phyloP scores from a whole-genome alignment of 352 stramenopile species.

The Halophytophthora polymorphica region DNA sequence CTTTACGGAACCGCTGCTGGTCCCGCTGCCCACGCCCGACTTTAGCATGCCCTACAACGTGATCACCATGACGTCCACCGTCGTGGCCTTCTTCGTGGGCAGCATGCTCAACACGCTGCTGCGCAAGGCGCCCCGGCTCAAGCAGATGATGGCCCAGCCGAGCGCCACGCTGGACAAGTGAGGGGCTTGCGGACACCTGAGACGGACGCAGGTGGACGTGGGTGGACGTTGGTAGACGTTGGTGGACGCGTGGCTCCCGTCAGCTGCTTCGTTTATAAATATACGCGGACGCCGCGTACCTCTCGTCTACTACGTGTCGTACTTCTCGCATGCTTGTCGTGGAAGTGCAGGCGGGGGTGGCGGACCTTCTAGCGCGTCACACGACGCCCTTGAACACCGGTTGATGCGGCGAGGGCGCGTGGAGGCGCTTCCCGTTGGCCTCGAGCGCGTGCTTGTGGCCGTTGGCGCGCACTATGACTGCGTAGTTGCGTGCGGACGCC shows the following conservation, averaged over 20 bases:
- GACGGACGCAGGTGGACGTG: no score
- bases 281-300: constrained; percentile 22
- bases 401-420: constrained; percentile 6
- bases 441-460: constrained; percentile 2
- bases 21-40: constrained; percentile 80
- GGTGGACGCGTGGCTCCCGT: no score
- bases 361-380: constrained; percentile 4
- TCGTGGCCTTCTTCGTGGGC: constrained; percentile 84
- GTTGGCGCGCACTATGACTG: constrained; percentile 9
- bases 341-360: not conserved
- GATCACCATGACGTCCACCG: constrained; percentile 88
- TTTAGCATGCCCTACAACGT: constrained; percentile 92
- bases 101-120: constrained; percentile 81
- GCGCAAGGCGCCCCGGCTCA: constrained; percentile 61
- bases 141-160: constrained; percentile 50
- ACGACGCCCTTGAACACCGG: constrained; percentile 19
- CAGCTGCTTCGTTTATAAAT: constrained; percentile 16
- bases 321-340: not conserved
- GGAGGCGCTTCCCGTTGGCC: constrained; percentile 15
- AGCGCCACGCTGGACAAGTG: constrained; percentile 6
- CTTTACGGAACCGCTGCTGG: constrained; percentile 80
- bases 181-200: no score
- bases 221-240: no score
- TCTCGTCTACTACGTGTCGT: constrained; percentile 22
- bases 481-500: constrained; percentile 34